A percentile compares a stretch with the other conserved stretches of the same genome.
These are phyloP conservation scores for Aspergillus neotritici DNA, from an alignment of 2,329 filamentous ascomycete genomes.

Conservation along the genomic window DNA sequence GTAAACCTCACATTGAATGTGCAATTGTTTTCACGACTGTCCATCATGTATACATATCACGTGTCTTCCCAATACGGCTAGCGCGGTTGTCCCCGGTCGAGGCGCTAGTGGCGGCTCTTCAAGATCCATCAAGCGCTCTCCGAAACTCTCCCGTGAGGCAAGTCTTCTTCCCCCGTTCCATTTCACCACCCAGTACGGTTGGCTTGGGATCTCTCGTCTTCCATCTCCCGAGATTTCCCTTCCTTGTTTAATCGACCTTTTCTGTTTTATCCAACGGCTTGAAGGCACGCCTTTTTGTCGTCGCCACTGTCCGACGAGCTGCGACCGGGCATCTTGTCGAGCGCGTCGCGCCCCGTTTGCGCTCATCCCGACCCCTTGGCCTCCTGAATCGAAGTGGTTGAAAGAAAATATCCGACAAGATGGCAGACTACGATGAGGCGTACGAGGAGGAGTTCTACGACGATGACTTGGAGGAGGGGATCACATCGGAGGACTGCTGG, in stretches of 20 bases:
- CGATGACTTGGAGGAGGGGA: constrained; percentile 62
- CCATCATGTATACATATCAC: constrained; percentile 9
- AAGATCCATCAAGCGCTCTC: constrained; percentile 25
- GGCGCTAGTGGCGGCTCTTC: constrained; percentile 29
- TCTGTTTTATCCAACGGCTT: too few relatives aligned
- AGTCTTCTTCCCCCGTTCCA: constrained; percentile 13
- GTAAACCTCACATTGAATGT: too few relatives aligned
- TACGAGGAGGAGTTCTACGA: constrained; percentile 66
- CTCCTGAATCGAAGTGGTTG: constrained; percentile 6
- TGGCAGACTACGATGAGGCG: constrained; percentile 56
- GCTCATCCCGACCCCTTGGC: constrained; percentile 10
- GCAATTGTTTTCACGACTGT: too few relatives aligned
- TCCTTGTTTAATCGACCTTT: too few relatives aligned
- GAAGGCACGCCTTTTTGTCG: neutral
- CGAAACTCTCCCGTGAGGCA: too few relatives aligned
- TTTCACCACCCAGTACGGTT: constrained; percentile 15
- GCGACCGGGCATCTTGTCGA: constrained; percentile 15
- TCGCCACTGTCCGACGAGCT: constrained; percentile 9
- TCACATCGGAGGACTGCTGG: constrained; percentile 98
- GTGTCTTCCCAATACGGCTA: constrained; percentile 14
- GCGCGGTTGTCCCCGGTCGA: constrained; percentile 9
- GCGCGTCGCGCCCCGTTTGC: constrained; percentile 24
- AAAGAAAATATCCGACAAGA: constrained; percentile 26
- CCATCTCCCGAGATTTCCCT: constrained; percentile 10
- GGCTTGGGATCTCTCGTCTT: constrained; percentile 20